These are phyloP conservation scores for Verticillium dahliae DNA, from an alignment of 2,329 filamentous ascomycete species.

Conservation along the genomic window DNA sequence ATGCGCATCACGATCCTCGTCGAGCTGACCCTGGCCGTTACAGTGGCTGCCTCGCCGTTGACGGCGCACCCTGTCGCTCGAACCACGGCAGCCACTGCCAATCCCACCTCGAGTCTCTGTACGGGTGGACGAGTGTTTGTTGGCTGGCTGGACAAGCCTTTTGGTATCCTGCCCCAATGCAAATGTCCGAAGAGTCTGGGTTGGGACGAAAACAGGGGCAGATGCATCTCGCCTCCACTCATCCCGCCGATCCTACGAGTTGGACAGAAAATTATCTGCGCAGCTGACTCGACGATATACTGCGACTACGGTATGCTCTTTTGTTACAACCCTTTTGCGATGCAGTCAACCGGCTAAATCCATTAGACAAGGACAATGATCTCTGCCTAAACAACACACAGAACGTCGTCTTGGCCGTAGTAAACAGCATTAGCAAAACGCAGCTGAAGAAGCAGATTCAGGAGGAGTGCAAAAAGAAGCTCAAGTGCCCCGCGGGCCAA, in stretches of 20 bases:
- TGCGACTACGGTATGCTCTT: not conserved
- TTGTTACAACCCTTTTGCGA: not conserved
- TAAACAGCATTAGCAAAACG: not conserved
- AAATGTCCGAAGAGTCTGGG: not conserved
- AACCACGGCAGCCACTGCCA: not conserved
- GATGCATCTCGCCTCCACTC: not conserved
- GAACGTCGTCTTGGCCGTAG: not conserved
- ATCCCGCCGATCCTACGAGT: not conserved
- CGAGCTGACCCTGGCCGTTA: not conserved
- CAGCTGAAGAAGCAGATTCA: not conserved
- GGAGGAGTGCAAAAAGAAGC: slow-evolving; percentile 1
- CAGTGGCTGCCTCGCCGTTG: not conserved
- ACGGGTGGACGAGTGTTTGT: not conserved
- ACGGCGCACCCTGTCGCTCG: not conserved
- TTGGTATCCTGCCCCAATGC: not conserved
- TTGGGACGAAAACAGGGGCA: not conserved
- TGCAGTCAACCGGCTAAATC: not conserved
- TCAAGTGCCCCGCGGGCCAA: not conserved
- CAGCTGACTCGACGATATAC: not conserved
- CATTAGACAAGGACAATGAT: not conserved
- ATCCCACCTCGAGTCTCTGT: not conserved
- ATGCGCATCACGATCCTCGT: not conserved
- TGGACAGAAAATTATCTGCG: not conserved
- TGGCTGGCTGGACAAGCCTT: not conserved
- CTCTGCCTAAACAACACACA: not conserved